Conservation (phyloP, 768 basidiomycete genomes). For the Kwoniella newhampshirensis region DNA sequence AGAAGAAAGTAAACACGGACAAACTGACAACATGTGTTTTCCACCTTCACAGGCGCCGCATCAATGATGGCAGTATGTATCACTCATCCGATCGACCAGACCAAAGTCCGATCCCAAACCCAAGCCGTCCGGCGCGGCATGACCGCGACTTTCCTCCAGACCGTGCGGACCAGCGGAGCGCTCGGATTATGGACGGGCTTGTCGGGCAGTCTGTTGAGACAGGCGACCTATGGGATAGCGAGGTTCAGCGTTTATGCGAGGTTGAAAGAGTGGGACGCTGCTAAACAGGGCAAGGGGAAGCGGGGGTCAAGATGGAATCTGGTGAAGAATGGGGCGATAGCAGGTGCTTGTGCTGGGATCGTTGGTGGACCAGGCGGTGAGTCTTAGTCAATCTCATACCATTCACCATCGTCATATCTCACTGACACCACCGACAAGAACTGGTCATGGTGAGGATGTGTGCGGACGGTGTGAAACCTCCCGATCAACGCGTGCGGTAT, state of each 20-base stretch:
- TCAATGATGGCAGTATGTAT: slow-evolving; percentile 30
- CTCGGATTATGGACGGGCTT: slow-evolving; percentile 25
- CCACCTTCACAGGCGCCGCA: slow-evolving; percentile 14
- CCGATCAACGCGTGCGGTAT: slow-evolving; percentile 17
- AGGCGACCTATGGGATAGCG: slow-evolving; percentile 23
- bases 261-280: slow-evolving; percentile 17
- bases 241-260: slow-evolving; percentile 27
- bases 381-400: background rate
- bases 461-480: slow-evolving; percentile 25
- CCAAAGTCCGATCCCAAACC: slow-evolving; percentile 28
- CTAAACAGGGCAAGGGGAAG: background rate
- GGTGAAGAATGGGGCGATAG: slow-evolving; percentile 21
- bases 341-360: slow-evolving; percentile 24
- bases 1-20: too few species aligned
- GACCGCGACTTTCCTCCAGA: slow-evolving; percentile 13
- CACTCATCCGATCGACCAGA: slow-evolving; percentile 37
- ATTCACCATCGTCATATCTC: background rate
- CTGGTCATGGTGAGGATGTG: slow-evolving; percentile 30
- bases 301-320: slow-evolving; percentile 4
- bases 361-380: slow-evolving; percentile 28
- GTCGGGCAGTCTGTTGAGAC: slow-evolving; percentile 22
- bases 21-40: too few species aligned
- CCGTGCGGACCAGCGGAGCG: slow-evolving; percentile 11
- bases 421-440: slow-evolving; percentile 5
- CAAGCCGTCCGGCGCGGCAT: slow-evolving; percentile 22